phyloP scores from a whole-genome alignment of 1,284 basidiomycete genomes.

The Cryptococcus sp. region DNA sequence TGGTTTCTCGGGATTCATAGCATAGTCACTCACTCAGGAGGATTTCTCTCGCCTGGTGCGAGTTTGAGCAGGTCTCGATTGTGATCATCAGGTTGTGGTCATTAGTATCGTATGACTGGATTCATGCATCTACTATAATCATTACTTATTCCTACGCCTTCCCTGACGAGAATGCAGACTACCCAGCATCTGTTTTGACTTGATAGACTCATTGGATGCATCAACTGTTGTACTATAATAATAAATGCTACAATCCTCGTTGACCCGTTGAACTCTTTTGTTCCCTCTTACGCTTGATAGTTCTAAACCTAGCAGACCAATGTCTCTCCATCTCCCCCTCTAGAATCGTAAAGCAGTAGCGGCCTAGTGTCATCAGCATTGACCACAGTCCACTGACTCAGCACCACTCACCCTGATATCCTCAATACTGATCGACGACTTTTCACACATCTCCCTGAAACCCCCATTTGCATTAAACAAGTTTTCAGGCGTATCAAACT shows the following conservation, averaged over 20 bases:
- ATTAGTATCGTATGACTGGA: no score
- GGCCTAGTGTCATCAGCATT: not conserved
- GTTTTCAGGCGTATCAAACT: conserved; percentile 72
- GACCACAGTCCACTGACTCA: not conserved
- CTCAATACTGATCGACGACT: conserved; percentile 63
- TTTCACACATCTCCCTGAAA: conserved; percentile 70
- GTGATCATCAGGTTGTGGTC: no score
- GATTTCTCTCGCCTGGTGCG: no score
- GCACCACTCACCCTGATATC: conserved; percentile 51
- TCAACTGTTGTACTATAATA: not conserved
- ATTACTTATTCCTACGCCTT: no score
- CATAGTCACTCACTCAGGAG: no score
- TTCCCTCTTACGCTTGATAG: no score
- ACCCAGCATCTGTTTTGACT: not conserved
- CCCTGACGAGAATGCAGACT: no score
- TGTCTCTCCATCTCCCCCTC: not conserved
- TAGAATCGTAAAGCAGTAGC: conserved; percentile 12
- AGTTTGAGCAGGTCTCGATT: no score
- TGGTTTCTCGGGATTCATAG: no score
- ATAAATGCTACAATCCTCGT: not conserved
- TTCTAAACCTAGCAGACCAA: no score
- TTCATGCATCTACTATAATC: no score
- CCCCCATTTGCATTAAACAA: conserved; percentile 67
- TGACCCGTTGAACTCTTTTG: not conserved
- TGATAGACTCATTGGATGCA: not conserved